phyloP scores from a whole-genome alignment of 1,139 yeast species.

The Sugiyamaella pinicola region DNA sequence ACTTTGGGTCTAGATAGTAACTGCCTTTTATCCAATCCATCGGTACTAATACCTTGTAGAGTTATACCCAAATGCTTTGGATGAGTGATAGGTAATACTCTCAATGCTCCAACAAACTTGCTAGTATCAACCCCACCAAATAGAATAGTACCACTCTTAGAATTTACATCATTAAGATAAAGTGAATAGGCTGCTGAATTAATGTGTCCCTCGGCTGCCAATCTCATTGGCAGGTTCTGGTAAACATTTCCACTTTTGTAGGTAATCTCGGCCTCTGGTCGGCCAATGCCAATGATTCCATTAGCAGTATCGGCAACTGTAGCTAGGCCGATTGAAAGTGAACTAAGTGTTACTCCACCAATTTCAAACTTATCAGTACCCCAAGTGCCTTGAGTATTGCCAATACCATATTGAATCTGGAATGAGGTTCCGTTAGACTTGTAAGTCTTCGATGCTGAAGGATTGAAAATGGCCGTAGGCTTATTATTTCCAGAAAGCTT shows the following conservation, averaged over 20 bases:
- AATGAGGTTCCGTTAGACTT: conserved; percentile 30
- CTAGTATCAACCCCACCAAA: conserved; percentile 58
- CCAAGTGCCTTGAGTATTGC: conserved; percentile 48
- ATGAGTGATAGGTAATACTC: conserved; percentile 37
- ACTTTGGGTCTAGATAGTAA: conserved; percentile 40
- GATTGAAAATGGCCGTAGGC: conserved; percentile 45
- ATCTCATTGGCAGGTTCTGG: conserved; percentile 39
- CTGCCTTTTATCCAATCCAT: conserved; percentile 44
- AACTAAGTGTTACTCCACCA: conserved; percentile 45
- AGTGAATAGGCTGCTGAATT: conserved; percentile 50
- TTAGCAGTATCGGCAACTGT: conserved; percentile 49
- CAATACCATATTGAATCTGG: conserved; percentile 37
- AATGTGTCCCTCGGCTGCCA: conserved; percentile 54
- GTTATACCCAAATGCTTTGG: conserved; percentile 55
- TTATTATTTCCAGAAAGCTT: conserved; percentile 29
- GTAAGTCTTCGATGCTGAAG: conserved; percentile 31
- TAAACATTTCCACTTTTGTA: conserved; percentile 29
- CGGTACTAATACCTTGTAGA: conserved; percentile 43
- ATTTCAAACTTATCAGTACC: conserved; percentile 51
- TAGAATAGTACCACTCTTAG: conserved; percentile 45
- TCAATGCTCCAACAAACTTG: conserved; percentile 48
- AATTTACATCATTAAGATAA: conserved; percentile 34
- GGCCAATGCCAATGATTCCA: conserved; percentile 59
- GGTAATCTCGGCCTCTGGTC: conserved; percentile 44
- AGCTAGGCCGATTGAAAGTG: conserved; percentile 53